These are phyloP conservation scores for Juglanconis oblonga DNA, from an alignment of 2,329 filamentous ascomycete genomes.

Conservation along the genomic window DNA sequence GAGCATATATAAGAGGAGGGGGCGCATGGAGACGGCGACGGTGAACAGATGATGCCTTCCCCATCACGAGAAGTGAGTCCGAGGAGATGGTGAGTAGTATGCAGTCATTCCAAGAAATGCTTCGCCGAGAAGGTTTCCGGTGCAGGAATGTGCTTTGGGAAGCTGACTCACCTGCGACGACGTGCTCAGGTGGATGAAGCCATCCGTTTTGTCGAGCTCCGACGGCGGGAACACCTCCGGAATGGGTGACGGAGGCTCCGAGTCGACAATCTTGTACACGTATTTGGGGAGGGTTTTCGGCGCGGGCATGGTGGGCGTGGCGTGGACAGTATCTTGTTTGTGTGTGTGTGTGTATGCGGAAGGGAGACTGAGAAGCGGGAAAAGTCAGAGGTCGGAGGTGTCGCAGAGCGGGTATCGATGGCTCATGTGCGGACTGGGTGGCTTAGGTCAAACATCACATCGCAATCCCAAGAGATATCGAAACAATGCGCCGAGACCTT, in stretches of 20 bases:
- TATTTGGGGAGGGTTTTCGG: conserved; percentile 36
- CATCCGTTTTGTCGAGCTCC: conserved; percentile 56
- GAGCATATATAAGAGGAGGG: not conserved
- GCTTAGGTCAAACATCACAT: not conserved
- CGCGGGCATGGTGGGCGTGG: conserved; percentile 17
- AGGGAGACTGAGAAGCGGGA: not conserved
- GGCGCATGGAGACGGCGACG: not conserved
- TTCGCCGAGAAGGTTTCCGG: too few relatives aligned
- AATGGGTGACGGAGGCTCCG: conserved; percentile 49
- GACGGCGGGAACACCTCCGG: conserved; percentile 55
- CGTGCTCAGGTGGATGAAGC: conserved; percentile 61
- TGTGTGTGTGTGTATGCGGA: not conserved
- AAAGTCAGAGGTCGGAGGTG: not conserved
- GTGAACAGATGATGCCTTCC: too few relatives aligned
- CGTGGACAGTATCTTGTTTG: not conserved
- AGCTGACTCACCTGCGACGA: conserved; percentile 44
- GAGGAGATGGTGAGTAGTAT: too few relatives aligned
- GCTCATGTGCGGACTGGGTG: not conserved
- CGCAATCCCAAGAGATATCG: not conserved
- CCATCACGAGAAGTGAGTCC: too few relatives aligned
- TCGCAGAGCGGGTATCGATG: not conserved
- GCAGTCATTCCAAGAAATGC: too few relatives aligned
- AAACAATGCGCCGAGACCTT: not conserved
- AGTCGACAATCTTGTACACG: conserved; percentile 61
- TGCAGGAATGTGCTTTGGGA: too few relatives aligned